Percentiles rank a stretch among this genome's conserved stretches.
phyloP scores from a whole-genome alignment of 225 moss, liverwort and hornwort species.

The Bryoerythrophyllum caledonicum region DNA sequence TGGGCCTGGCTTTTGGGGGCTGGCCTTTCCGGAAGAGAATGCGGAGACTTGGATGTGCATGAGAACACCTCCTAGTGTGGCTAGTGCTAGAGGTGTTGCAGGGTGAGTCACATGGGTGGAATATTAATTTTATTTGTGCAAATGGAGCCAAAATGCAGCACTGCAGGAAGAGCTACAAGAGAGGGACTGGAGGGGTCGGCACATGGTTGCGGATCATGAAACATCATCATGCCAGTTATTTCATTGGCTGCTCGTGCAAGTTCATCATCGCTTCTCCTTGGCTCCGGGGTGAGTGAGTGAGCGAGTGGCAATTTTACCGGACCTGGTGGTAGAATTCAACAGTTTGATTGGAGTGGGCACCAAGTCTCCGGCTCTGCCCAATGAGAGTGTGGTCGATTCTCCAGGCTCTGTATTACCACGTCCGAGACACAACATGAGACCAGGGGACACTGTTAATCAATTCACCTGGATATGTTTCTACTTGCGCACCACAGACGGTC shows the following conservation, averaged over 20 bases:
- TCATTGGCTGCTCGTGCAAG: conserved; percentile 24
- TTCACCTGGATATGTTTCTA: neutral
- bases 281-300: too few species aligned
- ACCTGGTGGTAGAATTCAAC: too few species aligned
- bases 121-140: neutral
- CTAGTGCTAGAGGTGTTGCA: neutral
- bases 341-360: too few species aligned
- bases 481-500: neutral
- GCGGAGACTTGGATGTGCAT: neutral
- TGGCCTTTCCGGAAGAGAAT: conserved; percentile 6
- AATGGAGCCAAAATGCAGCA: neutral
- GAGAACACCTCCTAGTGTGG: too few species aligned
- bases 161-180: neutral
- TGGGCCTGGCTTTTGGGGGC: neutral
- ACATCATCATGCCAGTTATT: conserved; percentile 19
- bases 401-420: neutral
- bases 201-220: conserved; percentile 48
- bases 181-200: conserved; percentile 13
- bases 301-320: too few species aligned
- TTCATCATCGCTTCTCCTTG: neutral
- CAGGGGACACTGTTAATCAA: conserved; percentile 19
- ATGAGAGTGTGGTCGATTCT: neutral
- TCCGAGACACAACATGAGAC: neutral
- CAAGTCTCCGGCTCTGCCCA: neutral
- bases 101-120: conserved; percentile 16